phyloP scores from a whole-genome alignment of 1,284 basidiomycete genomes.

The Coniferiporia weirii region DNA sequence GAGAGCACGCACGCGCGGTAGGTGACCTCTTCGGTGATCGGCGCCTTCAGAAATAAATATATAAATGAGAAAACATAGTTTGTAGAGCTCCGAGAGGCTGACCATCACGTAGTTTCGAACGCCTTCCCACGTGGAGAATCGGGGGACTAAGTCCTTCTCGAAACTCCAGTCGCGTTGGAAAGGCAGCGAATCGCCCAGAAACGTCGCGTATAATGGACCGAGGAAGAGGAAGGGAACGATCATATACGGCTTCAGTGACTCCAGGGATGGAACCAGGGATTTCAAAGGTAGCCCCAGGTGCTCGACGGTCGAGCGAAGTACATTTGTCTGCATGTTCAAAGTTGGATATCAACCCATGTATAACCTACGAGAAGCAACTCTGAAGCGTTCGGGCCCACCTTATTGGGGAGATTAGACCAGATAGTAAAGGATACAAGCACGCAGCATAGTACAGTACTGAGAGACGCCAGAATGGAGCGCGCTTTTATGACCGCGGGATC shows the following conservation, averaged over 20 bases:
- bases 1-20: conserved; percentile 84
- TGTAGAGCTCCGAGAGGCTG: conserved; percentile 28
- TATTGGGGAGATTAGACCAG: conserved; percentile 23
- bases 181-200: conserved; percentile 53
- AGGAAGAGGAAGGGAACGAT: conserved; percentile 77
- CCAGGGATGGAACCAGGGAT: conserved; percentile 24
- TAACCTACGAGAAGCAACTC: background rate
- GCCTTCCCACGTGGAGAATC: conserved; percentile 50
- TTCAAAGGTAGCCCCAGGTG: conserved; percentile 27
- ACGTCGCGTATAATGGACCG: conserved; percentile 74
- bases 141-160: conserved; percentile 33
- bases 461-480: conserved; percentile 52
- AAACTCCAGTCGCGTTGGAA: conserved; percentile 54
- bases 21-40: conserved; percentile 89
- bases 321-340: conserved; percentile 10
- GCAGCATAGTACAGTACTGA: conserved; percentile 53
- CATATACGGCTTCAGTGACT: conserved; percentile 47
- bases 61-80: conserved; percentile 4
- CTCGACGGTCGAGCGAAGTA: conserved; percentile 21
- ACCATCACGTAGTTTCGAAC: conserved; percentile 79
- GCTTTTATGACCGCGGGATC: conserved; percentile 71
- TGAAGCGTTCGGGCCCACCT: conserved; percentile 29
- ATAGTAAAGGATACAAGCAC: conserved; percentile 37
- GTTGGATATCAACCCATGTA: conserved; percentile 13
- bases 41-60: conserved; percentile 49